Conservation (phyloP, 257 asterid genomes). For the Anisodus tanguticus region DNA sequence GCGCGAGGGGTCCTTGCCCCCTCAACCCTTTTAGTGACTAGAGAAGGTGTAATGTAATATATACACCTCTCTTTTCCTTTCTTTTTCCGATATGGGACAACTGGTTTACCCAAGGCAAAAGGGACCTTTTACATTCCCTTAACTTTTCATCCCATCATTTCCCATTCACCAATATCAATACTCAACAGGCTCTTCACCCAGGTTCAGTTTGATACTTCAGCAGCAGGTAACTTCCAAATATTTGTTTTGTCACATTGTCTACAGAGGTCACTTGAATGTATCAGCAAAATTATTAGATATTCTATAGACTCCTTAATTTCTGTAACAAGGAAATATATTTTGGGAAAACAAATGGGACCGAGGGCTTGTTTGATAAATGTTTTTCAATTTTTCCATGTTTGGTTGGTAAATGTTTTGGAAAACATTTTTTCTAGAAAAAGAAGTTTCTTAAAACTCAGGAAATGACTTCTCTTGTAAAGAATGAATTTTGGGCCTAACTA, state of each 20-base stretch:
- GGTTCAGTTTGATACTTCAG: slow-evolving; percentile 67
- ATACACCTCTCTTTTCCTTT: too few species aligned
- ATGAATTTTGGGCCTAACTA: too few species aligned
- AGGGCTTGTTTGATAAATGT: neutral
- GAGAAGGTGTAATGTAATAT: too few species aligned
- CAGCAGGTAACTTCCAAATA: slow-evolving; percentile 70
- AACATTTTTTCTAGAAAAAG: neutral
- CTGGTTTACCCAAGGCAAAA: too few species aligned
- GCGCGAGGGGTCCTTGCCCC: too few species aligned
- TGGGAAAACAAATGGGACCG: neutral
- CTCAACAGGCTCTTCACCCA: slow-evolving; percentile 62
- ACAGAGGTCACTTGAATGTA: neutral
- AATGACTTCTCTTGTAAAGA: neutral
- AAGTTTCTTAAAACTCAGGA: neutral
- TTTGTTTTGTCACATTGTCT: slow-evolving; percentile 3
- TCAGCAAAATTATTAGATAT: neutral
- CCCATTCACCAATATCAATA: too few species aligned
- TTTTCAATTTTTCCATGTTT: neutral
- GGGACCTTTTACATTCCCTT: too few species aligned
- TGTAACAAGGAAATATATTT: neutral
- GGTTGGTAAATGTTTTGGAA: neutral
- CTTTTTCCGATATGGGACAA: too few species aligned
- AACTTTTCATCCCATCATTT: too few species aligned
- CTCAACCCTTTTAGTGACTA: too few species aligned
- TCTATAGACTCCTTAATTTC: neutral